These are phyloP conservation scores for Trichoderma sp. DNA, from an alignment of 2,329 filamentous ascomycete species.

Conservation along the genomic window DNA sequence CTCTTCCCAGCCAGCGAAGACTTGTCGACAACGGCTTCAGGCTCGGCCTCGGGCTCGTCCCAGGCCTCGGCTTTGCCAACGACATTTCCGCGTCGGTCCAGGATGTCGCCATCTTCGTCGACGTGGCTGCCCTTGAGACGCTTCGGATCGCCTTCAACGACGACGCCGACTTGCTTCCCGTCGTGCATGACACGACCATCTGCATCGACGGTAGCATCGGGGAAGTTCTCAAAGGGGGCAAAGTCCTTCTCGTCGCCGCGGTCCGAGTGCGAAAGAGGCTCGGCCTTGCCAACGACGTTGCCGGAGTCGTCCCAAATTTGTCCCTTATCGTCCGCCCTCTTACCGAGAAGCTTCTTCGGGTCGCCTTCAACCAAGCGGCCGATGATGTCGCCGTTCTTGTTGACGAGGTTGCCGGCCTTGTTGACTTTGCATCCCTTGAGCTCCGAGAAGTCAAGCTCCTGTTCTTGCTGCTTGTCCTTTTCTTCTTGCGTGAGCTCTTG, in stretches of 20 bases:
- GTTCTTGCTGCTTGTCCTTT: constrained; percentile 33
- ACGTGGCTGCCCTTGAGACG: constrained; percentile 66
- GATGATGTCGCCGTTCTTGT: constrained; percentile 56
- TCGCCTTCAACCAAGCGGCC: constrained; percentile 67
- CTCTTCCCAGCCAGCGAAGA: constrained; percentile 69
- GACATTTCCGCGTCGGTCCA: constrained; percentile 67
- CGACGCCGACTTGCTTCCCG: constrained; percentile 59
- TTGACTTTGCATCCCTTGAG: constrained; percentile 60
- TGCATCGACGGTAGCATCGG: constrained; percentile 55
- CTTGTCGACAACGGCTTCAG: constrained; percentile 60
- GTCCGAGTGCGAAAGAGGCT: constrained; percentile 59
- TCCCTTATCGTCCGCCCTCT: constrained; percentile 65
- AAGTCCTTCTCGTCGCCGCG: constrained; percentile 51
- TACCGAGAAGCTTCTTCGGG: constrained; percentile 63
- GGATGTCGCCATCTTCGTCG: constrained; percentile 69
- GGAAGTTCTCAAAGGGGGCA: constrained; percentile 61
- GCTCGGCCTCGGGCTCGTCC: constrained; percentile 53
- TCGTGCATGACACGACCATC: constrained; percentile 56
- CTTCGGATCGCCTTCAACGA: constrained; percentile 66
- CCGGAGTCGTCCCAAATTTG: constrained; percentile 72
- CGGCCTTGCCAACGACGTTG: constrained; percentile 67
- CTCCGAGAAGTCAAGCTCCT: constrained; percentile 49
- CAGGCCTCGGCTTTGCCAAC: constrained; percentile 70
- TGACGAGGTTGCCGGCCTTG: constrained; percentile 60
- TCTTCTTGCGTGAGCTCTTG: background rate